Base-by-base conservation (phyloP, 192 early-diverging fungal species). In the Backusella sp. region DNA sequence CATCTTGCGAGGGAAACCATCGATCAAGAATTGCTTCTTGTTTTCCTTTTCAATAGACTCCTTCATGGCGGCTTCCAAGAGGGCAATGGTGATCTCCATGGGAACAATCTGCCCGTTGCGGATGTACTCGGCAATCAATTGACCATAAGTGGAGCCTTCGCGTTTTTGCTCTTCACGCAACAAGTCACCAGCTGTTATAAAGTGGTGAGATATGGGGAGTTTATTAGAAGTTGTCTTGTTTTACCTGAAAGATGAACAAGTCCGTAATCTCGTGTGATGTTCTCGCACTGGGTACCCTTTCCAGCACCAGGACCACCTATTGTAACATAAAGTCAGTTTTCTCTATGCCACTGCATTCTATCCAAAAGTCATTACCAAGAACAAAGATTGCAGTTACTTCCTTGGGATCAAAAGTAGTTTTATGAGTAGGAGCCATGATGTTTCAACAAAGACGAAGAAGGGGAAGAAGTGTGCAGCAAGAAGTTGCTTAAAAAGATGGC, bases 281-380 rank as follows among this genome's bases (percentile, higher is more conserved):
- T 93, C 6, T 85, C 87, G 78, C 96, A 97, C 82, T 98, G 96
- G 19, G 97, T 99, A 49, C 97, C 97, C 82, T 99, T 99, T 70
- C 97, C 97, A 15, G 92, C 89, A 65, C 92, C 94, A 23, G 94
- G 94, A 19, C 93, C 94, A 66, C 88, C 88, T 89, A 71, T 34
- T 30, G 28, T 28, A 26, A 23, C 21, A 32, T 32, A 37, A 34
- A 17, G 15, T 32, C 21, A 62, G 56, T 12, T 8, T 42, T 21
- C 15, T 19, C 42, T 78, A 19, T 2, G 72, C 68, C 2, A 53
- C 4, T 15, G 8, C 53, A 21, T 56, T 26, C 1, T 28, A 62
- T 15, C 12, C 0, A 28, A 8, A 1, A 19, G 14, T 11, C 19
- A 56, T 53, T 78, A 77, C 81, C 78, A 14, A 82, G 66, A n/a